These are phyloP conservation scores for Naumovozyma castellii DNA, from an alignment of 805 yeast species.

Conservation along the genomic window DNA sequence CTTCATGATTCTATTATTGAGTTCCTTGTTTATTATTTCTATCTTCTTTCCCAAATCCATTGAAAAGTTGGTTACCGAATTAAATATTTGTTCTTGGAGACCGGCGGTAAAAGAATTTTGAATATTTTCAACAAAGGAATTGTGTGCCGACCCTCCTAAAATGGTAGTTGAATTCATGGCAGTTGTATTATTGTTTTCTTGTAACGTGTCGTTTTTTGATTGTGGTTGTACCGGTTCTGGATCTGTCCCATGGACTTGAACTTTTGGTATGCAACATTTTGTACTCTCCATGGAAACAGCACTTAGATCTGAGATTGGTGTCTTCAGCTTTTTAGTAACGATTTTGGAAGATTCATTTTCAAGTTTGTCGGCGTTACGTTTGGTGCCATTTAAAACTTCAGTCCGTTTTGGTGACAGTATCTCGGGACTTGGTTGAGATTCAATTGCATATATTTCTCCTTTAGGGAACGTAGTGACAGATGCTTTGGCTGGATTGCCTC, in stretches of 20 bases:
- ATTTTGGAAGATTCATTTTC: too few relatives aligned
- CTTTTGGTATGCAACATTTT: too few relatives aligned
- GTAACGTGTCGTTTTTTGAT: background rate
- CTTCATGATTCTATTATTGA: constrained; percentile 28
- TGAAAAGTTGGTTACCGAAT: constrained; percentile 29
- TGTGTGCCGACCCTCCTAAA: background rate
- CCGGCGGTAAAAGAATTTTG: constrained; percentile 26
- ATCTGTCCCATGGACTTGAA: too few relatives aligned
- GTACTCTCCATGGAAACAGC: too few relatives aligned
- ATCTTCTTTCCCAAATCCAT: constrained; percentile 30
- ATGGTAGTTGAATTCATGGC: constrained; percentile 10
- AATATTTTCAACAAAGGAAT: background rate
- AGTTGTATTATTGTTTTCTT: background rate
- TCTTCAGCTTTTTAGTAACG: too few relatives aligned
- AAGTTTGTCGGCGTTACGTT: too few relatives aligned
- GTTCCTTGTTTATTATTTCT: constrained; percentile 30
- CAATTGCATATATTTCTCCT: background rate
- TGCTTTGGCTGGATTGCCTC: too few relatives aligned
- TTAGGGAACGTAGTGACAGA: too few relatives aligned
- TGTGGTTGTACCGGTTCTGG: background rate
- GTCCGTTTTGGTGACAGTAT: too few relatives aligned
- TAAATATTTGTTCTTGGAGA: constrained; percentile 31
- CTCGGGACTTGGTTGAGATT: background rate
- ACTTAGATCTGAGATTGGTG: too few relatives aligned
- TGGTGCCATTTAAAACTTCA: too few relatives aligned